Conservation (phyloP, 805 yeast species). For the Brettanomyces custersianus region DNA sequence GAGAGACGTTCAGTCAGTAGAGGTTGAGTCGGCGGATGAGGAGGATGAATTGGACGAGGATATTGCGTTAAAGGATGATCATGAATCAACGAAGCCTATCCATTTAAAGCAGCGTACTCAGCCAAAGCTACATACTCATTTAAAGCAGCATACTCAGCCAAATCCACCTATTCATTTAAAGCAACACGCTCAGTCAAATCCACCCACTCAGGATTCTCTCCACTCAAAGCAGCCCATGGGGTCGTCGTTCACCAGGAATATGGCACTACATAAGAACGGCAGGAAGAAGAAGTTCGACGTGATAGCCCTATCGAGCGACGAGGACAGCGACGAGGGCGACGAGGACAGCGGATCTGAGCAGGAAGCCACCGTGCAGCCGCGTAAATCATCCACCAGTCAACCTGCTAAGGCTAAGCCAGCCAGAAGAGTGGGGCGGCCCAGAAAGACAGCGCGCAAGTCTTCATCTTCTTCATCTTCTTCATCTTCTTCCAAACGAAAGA, state of each 20-base stretch:
- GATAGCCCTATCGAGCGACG: constrained; percentile 7
- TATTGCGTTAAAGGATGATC: not conserved
- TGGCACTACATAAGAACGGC: constrained; percentile 17
- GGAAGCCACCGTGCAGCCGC: not conserved
- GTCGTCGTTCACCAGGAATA: constrained; percentile 22
- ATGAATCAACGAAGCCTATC: not conserved
- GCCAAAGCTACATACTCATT: no score
- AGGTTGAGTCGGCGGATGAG: not conserved
- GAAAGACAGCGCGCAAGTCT: no score
- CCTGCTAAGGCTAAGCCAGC: not conserved
- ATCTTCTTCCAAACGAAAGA: no score
- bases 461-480: no score
- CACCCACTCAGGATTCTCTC: no score
- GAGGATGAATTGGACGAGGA: not conserved
- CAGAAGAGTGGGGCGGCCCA: no score
- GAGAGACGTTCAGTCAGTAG: not conserved
- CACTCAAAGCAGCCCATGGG: no score
- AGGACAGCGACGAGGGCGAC: constrained; percentile 6
- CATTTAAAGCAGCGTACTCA: no score
- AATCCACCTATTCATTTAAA: no score
- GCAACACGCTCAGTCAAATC: no score
- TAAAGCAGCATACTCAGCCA: no score
- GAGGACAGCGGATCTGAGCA: not conserved
- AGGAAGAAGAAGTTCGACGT: constrained; percentile 10
- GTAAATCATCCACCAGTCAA: not conserved